phyloP scores from a whole-genome alignment of 495 filamentous ascomycete species.

The Aspergillus bridgeri region DNA sequence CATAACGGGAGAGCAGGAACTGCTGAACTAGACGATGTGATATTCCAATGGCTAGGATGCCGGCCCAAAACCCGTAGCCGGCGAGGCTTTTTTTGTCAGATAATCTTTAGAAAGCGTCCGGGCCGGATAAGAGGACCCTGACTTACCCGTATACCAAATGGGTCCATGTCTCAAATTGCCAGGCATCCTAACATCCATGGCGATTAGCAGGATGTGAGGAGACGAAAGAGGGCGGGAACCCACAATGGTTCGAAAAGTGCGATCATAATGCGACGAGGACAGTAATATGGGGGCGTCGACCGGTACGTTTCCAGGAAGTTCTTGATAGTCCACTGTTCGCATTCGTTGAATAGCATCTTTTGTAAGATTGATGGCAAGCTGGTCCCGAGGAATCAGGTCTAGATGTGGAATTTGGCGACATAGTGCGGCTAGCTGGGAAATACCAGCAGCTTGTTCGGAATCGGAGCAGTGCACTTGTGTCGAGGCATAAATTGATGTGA shows the following conservation, averaged over 20 bases:
- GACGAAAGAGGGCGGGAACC: neutral
- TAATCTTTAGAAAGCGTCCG: neutral
- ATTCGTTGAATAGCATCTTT: slow-evolving; percentile 32
- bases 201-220: neutral
- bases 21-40: slow-evolving; percentile 20
- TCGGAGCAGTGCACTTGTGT: slow-evolving; percentile 33
- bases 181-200: slow-evolving; percentile 23
- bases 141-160: slow-evolving; percentile 37
- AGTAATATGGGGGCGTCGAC: slow-evolving; percentile 28
- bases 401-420: slow-evolving; percentile 29
- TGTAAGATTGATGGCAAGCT: slow-evolving; percentile 36
- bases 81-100: slow-evolving; percentile 2
- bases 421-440: slow-evolving; percentile 20
- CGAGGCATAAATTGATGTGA: slow-evolving; percentile 40
- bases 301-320: slow-evolving; percentile 19
- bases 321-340: slow-evolving; percentile 30
- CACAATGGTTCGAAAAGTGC: slow-evolving; percentile 37
- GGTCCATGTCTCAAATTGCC: slow-evolving; percentile 35
- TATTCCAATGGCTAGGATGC: slow-evolving; percentile 26
- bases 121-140: no score
- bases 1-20: neutral
- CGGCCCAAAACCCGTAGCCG: slow-evolving; percentile 36
- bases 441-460: slow-evolving; percentile 23
- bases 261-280: slow-evolving; percentile 26
- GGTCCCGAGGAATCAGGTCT: slow-evolving; percentile 29